Conservation (phyloP, 2,329 filamentous ascomycete genomes). For the Aspergillus eucalypticola region DNA sequence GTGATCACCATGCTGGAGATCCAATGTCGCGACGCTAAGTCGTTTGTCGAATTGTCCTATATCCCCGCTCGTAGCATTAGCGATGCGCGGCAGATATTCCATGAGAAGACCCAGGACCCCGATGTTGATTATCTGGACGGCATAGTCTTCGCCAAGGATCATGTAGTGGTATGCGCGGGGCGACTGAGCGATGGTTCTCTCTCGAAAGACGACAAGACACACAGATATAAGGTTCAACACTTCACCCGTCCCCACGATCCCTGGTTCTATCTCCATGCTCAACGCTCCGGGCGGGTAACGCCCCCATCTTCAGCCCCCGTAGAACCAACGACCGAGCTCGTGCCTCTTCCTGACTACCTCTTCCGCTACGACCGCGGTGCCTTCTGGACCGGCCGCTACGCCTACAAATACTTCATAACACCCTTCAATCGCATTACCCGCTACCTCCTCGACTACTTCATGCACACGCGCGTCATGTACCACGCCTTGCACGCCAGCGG, state of each 20-base stretch:
- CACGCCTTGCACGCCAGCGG: slow-evolving; percentile 62
- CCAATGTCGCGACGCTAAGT: slow-evolving; percentile 53
- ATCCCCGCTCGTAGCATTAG: slow-evolving; percentile 54
- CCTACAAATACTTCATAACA: slow-evolving; percentile 61
- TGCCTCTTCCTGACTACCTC: slow-evolving; percentile 40
- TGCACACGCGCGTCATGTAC: slow-evolving; percentile 64
- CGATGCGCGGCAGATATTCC: slow-evolving; percentile 52
- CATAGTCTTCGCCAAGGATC: slow-evolving; percentile 60
- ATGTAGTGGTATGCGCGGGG: slow-evolving; percentile 63
- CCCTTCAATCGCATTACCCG: slow-evolving; percentile 63
- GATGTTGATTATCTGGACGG: slow-evolving; percentile 68
- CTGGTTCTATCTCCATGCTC: slow-evolving; percentile 73
- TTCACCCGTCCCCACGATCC: slow-evolving; percentile 64
- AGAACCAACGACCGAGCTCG: slow-evolving; percentile 17
- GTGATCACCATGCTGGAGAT: slow-evolving; percentile 64
- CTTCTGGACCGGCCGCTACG: slow-evolving; percentile 64
- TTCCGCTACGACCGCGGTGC: slow-evolving; percentile 61
- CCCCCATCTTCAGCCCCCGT: not conserved
- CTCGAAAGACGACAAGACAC: slow-evolving; percentile 30
- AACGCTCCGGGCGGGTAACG: not conserved
- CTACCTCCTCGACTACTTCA: slow-evolving; percentile 60
- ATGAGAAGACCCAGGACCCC: slow-evolving; percentile 44
- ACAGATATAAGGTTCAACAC: slow-evolving; percentile 32
- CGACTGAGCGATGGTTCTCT: slow-evolving; percentile 50
- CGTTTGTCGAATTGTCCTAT: slow-evolving; percentile 64